These are phyloP conservation scores for Exophiala bonariae DNA, from an alignment of 2,329 filamentous ascomycete species.

Conservation along the genomic window DNA sequence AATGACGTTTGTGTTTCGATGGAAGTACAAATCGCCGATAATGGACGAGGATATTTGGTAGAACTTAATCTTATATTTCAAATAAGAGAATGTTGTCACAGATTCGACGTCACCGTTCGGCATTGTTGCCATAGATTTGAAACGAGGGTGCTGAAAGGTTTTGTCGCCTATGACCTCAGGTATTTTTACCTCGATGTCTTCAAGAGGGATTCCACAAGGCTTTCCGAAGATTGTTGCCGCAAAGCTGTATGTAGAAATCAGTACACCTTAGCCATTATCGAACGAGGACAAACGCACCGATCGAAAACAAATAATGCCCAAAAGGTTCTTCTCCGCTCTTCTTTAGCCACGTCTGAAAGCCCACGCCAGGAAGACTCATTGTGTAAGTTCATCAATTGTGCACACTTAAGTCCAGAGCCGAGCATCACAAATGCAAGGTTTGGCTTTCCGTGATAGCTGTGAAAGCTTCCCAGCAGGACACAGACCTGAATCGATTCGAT, in stretches of 20 bases:
- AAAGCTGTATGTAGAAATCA: constrained; percentile 6
- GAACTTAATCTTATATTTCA: constrained; percentile 21
- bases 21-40: constrained; percentile 20
- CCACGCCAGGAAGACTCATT: constrained; percentile 19
- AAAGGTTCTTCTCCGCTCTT: constrained; percentile 16
- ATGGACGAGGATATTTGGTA: constrained; percentile 25
- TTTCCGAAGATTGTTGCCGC: constrained; percentile 19
- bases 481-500: constrained; percentile 20
- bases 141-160: constrained; percentile 12
- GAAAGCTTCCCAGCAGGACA: constrained; percentile 16
- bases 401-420: constrained; percentile 14
- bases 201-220: constrained; percentile 14
- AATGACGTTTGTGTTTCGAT: constrained; percentile 15
- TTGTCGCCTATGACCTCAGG: constrained; percentile 22
- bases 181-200: constrained; percentile 16
- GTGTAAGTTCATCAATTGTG: constrained; percentile 16
- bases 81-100: constrained; percentile 22
- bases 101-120: constrained; percentile 15
- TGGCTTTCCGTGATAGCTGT: constrained; percentile 18
- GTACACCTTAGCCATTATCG: no score
- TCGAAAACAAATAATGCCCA: constrained; percentile 21
- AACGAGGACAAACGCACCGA: constrained; percentile 7
- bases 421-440: constrained; percentile 17
- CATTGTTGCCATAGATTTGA: constrained; percentile 18
- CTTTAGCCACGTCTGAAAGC: constrained; percentile 17